Evolutionary conservation across 2,329 filamentous ascomycete genomes (phyloP).

Genomic region (Elsinoe perseae): DNA sequence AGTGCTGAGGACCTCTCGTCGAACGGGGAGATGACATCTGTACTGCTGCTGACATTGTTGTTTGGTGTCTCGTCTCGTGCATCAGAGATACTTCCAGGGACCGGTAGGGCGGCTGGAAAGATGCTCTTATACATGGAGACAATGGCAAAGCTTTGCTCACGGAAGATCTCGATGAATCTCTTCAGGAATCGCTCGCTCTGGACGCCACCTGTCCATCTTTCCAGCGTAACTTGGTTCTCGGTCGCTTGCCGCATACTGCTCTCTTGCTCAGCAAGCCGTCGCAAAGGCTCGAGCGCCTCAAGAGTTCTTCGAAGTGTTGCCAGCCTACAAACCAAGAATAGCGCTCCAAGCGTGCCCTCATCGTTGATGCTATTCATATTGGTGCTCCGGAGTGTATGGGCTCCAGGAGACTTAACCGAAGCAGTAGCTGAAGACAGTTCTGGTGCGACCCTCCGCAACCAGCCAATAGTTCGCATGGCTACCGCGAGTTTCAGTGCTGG

Average conservation of each 20-base stretch:
- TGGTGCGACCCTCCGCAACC: conserved; percentile 78
- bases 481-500: conserved; percentile 80
- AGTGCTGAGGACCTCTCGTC: conserved; percentile 56
- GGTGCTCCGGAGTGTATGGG: neutral
- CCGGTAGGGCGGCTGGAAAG: conserved; percentile 55
- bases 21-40: conserved; percentile 19
- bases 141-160: conserved; percentile 93
- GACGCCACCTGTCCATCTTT: conserved; percentile 60
- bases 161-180: conserved; percentile 92
- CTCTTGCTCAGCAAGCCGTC: conserved; percentile 85
- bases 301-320: conserved; percentile 72
- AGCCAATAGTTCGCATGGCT: conserved; percentile 83
- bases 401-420: neutral
- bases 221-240: neutral
- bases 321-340: conserved; percentile 82
- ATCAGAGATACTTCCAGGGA: conserved; percentile 24
- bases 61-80: neutral
- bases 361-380: conserved; percentile 21
- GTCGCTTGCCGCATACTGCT: conserved; percentile 24
- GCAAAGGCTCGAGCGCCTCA: conserved; percentile 73
- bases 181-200: conserved; percentile 94
- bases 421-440: conserved; percentile 49
- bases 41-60: conserved; percentile 18
- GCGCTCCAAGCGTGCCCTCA: conserved; percentile 65
- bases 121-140: conserved; percentile 91